A percentile compares a stretch with the other conserved stretches of the same genome.
Conservation (phyloP, 2,329 filamentous ascomycete species). For the Elsinoe arachidis region DNA sequence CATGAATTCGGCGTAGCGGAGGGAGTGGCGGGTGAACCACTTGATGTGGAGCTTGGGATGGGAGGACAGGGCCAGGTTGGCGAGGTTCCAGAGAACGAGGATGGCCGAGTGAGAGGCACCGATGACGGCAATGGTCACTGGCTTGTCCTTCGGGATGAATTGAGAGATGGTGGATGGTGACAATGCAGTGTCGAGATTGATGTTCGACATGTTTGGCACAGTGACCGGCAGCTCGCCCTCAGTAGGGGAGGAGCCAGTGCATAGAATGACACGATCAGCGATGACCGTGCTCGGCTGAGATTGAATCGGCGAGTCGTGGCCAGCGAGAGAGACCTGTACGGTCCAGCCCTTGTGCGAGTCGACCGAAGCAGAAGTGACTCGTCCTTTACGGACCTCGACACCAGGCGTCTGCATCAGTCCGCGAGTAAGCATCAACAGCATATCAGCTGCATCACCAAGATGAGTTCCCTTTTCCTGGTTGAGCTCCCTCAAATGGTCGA, state of each 20-base stretch:
- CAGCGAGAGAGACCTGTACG: constrained; percentile 24
- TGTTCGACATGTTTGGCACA: constrained; percentile 31
- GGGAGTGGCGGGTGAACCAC: constrained; percentile 53
- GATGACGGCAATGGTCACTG: constrained; percentile 46
- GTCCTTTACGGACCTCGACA: constrained; percentile 33
- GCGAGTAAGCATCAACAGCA: constrained; percentile 41
- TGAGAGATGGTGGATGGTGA: constrained; percentile 43
- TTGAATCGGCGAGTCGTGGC: constrained; percentile 22
- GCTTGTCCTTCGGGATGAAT: constrained; percentile 30
- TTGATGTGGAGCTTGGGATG: constrained; percentile 48
- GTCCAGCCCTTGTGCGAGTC: constrained; percentile 33
- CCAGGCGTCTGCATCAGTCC: constrained; percentile 36
- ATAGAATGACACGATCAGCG: constrained; percentile 46
- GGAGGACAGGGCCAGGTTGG: constrained; percentile 42
- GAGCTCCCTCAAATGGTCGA: constrained; percentile 45
- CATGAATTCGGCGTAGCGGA: constrained; percentile 54
- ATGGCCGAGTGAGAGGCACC: constrained; percentile 57
- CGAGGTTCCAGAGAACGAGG: constrained; percentile 53
- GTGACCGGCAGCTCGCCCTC: constrained; percentile 36
- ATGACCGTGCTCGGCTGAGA: constrained; percentile 21
- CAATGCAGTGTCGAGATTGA: constrained; percentile 49
- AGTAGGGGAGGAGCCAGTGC: constrained; percentile 49
- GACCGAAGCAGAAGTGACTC: constrained; percentile 33
- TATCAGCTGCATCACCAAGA: constrained; percentile 50
- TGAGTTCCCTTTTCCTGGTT: constrained; percentile 50